Base-by-base conservation (phyloP, 208 protist species). In the Leptomonas pyrrhocoris region DNA sequence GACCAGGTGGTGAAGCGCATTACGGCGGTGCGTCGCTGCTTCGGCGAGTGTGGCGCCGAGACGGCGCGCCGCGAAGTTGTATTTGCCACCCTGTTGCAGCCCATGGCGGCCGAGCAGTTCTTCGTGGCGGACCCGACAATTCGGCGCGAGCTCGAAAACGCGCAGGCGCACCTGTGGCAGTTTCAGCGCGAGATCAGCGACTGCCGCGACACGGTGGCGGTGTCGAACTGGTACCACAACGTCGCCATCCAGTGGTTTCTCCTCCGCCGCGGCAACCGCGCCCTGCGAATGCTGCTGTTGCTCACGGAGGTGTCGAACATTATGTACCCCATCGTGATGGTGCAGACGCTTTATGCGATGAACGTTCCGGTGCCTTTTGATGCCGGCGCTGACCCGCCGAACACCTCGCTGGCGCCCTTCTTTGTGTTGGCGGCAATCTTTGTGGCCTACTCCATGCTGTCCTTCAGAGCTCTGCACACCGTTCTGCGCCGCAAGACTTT, bases 191-290 rank as follows among this genome's bases (percentile, higher is more conserved):
- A 96, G 55, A 82, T 96, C 12, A 79, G 56, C 49, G 88, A 96
- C 73, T 89, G 84, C 63, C 88, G 88, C 27, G 91, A 96, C 66
- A 91, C 86, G 1, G 85, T 96, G 11, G 79, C 88, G 23, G 65
- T 93, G 43, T 88, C 86, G 7, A 94, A 92, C 70, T 96, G 91
- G 91, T 89, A 96, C 67, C 83, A 93, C 76, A 96, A 96, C 57
- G 79, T 93, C 7, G 81, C 84, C 13, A 75, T 86, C 46, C 88
- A 90, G 45, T 93, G 88, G 84, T 69, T 84, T 23, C 50, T 93
- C 42, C 80, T 94, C 12, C 63, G 67, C 2, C 73, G 80, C 23
- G 86, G 88, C 46, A 96, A 94, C 71, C 80, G 81, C 25, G 86
- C 88, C 5, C 76, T 94, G 55, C 91, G 91, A 8, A 86, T 88